A percentile compares a stretch with the other conserved stretches of the same genome.
phyloP scores from a whole-genome alignment of 768 basidiomycete species.

The Royoungia palumana region DNA sequence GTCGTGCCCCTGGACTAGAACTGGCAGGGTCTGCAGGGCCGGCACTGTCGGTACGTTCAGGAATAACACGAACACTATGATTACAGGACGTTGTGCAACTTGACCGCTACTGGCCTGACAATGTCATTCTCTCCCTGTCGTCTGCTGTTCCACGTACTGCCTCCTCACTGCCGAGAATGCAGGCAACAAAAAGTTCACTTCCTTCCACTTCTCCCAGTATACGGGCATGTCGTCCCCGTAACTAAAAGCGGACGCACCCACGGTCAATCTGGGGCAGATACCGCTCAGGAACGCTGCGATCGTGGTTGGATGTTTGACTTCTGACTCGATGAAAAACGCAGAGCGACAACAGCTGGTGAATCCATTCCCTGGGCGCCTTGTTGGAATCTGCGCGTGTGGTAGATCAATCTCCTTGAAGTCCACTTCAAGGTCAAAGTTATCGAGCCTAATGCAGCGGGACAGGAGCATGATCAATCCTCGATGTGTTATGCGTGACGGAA shows the following conservation, averaged over 20 bases:
- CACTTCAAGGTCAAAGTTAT: constrained; percentile 16
- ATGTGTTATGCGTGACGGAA: constrained; percentile 16
- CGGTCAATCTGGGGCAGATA: constrained; percentile 18
- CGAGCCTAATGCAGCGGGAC: constrained; percentile 6
- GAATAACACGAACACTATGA: no score
- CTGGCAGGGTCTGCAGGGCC: no score
- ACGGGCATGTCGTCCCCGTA: not conserved
- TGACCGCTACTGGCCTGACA: no score
- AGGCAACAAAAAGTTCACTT: constrained; percentile 21
- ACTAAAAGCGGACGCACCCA: no score
- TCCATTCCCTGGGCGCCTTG: constrained; percentile 8
- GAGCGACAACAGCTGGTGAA: constrained; percentile 5
- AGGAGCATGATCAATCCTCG: constrained; percentile 22
- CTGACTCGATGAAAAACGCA: constrained; percentile 22
- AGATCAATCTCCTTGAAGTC: constrained; percentile 21
- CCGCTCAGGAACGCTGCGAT: constrained; percentile 28
- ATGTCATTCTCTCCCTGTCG: not conserved
- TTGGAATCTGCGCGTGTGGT: not conserved
- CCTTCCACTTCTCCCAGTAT: constrained; percentile 20
- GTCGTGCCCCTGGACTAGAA: no score
- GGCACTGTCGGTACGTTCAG: no score
- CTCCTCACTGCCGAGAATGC: constrained; percentile 17
- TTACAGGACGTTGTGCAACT: not conserved
- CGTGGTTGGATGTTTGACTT: constrained; percentile 13
- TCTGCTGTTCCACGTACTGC: constrained; percentile 13